These are phyloP conservation scores for Lentinula lateritia DNA, from an alignment of 768 basidiomycete species.

Conservation along the genomic window DNA sequence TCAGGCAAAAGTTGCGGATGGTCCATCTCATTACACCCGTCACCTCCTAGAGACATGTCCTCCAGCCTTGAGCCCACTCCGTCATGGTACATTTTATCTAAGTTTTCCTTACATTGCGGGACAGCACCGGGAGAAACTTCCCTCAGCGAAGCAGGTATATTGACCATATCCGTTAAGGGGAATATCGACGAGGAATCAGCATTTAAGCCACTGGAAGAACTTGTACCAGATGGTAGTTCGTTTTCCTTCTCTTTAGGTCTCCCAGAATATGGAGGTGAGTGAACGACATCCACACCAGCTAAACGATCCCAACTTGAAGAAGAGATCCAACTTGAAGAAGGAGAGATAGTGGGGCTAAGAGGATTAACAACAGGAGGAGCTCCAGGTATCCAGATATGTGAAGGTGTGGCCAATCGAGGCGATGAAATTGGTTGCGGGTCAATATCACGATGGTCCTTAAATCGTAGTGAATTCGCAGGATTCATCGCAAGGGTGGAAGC, in stretches of 20 bases:
- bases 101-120: not conserved
- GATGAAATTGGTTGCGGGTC: conserved; percentile 12
- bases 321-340: conserved; percentile 6
- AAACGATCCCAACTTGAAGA: too few relatives aligned
- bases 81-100: not conserved
- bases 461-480: not conserved
- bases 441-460: conserved; percentile 7
- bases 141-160: not conserved
- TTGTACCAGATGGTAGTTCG: not conserved
- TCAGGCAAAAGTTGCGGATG: conserved; percentile 53
- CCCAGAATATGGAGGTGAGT: conserved; percentile 12
- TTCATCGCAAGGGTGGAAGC: not conserved
- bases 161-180: conserved; percentile 11
- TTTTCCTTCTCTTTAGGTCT: not conserved
- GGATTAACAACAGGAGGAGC: conserved; percentile 45
- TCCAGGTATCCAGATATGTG: conserved; percentile 54
- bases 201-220: not conserved
- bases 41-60: not conserved
- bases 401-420: conserved; percentile 40
- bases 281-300: not conserved
- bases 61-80: not conserved
- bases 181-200: conserved; percentile 20
- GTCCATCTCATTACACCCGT: conserved; percentile 17
- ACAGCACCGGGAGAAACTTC: not conserved
- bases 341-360: conserved; percentile 7